phyloP scores from a whole-genome alignment of 805 yeast species.

The Kregervanrija pseudodelftensis region DNA sequence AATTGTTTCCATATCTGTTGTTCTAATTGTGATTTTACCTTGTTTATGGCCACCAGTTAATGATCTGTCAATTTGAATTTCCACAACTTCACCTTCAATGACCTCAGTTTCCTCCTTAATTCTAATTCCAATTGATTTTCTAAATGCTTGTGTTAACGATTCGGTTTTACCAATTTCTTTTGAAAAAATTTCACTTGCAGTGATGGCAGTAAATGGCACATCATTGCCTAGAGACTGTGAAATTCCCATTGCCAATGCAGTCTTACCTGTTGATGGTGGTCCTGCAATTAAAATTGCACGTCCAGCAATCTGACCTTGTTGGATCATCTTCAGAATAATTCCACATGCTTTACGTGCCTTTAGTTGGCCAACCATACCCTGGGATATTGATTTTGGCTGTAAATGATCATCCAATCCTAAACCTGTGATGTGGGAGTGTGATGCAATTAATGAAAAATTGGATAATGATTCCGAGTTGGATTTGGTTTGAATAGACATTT shows the following conservation, averaged over 20 bases:
- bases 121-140: constrained; percentile 93
- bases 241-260: constrained; percentile 92
- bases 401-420: constrained; percentile 91
- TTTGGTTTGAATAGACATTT: constrained; percentile 9
- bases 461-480: background rate
- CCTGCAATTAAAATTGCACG: constrained; percentile 95
- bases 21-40: constrained; percentile 86
- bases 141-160: constrained; percentile 90
- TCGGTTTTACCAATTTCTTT: constrained; percentile 98
- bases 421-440: constrained; percentile 96
- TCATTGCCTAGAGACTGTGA: constrained; percentile 95
- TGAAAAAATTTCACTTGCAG: constrained; percentile 87
- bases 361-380: constrained; percentile 79
- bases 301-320: constrained; percentile 88
- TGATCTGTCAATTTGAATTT: constrained; percentile 92
- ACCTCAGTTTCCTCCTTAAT: constrained; percentile 97
- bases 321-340: constrained; percentile 86
- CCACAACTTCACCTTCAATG: constrained; percentile 97
- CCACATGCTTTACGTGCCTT: constrained; percentile 83
- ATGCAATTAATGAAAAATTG: constrained; percentile 44
- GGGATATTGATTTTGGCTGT: constrained; percentile 73
- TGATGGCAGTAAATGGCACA: constrained; percentile 96
- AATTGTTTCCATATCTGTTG: constrained; percentile 84
- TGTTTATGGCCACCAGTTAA: constrained; percentile 73
- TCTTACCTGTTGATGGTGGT: constrained; percentile 97